These are phyloP conservation scores for Vicia villosa DNA, from an alignment of 306 rosid genomes.

Conservation along the genomic window DNA sequence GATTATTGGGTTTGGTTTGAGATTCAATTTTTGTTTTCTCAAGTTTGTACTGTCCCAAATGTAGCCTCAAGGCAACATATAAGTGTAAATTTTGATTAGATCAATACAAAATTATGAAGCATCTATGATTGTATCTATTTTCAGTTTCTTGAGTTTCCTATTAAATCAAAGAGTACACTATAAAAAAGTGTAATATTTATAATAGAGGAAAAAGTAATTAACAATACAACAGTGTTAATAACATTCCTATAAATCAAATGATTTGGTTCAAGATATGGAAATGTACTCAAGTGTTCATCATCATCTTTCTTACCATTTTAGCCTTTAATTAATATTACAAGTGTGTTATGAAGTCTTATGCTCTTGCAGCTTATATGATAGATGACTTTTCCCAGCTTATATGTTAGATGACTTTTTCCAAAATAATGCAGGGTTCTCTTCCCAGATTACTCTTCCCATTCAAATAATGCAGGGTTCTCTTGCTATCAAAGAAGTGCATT, in stretches of 20 bases:
- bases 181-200: too few species aligned
- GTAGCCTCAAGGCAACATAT: conserved; percentile 48
- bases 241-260: neutral
- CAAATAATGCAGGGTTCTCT: conserved; percentile 18
- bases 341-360: conserved; percentile 1
- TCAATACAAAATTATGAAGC: conserved; percentile 39
- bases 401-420: too few species aligned
- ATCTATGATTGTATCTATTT: conserved; percentile 6
- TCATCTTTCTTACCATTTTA: conserved; percentile 11
- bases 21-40: conserved; percentile 37
- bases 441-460: too few species aligned
- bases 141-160: neutral
- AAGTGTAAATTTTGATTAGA: conserved; percentile 55
- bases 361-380: too few species aligned
- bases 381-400: too few species aligned
- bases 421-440: too few species aligned
- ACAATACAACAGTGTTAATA: too few species aligned
- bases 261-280: conserved; percentile 19
- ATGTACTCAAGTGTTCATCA: neutral
- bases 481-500: too few species aligned
- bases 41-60: conserved; percentile 45
- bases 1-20: conserved; percentile 35
- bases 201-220: too few species aligned
- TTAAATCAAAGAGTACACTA: too few species aligned
- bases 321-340: neutral